Conservation (phyloP, 208 protist species). For the Acanthamoeba quina region DNA sequence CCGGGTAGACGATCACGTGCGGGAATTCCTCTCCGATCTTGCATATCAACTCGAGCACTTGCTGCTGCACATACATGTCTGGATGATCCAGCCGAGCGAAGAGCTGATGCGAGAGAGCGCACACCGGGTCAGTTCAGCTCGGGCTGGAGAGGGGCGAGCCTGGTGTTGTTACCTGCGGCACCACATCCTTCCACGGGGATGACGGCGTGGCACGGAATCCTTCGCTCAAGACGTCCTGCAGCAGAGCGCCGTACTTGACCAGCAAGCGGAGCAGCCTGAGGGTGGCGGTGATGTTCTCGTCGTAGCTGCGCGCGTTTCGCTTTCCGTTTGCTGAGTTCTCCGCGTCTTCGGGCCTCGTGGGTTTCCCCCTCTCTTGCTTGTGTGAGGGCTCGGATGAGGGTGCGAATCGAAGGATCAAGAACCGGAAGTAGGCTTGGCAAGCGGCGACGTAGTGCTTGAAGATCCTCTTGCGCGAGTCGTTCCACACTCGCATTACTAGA, state of each 20-base stretch:
- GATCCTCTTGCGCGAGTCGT: background rate
- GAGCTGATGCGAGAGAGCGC: background rate
- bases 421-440: slow-evolving; percentile 21
- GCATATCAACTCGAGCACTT: slow-evolving; percentile 74
- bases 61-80: slow-evolving; percentile 26
- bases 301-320: slow-evolving; percentile 28
- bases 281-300: slow-evolving; percentile 54
- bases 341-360: background rate
- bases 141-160: background rate
- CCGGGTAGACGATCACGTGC: slow-evolving; percentile 78
- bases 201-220: slow-evolving; percentile 25
- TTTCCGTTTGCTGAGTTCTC: background rate
- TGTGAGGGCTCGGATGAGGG: background rate
- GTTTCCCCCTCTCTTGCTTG: background rate
- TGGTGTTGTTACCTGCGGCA: slow-evolving; percentile 14
- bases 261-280: slow-evolving; percentile 57
- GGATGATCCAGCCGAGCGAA: slow-evolving; percentile 78
- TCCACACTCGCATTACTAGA: slow-evolving; percentile 23
- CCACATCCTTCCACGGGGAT: slow-evolving; percentile 24
- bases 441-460: slow-evolving; percentile 33
- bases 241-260: slow-evolving; percentile 50
- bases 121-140: too few relatives aligned
- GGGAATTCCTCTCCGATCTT: slow-evolving; percentile 73
- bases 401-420: slow-evolving; percentile 31
- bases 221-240: slow-evolving; percentile 19